Evolutionary conservation across 805 yeast genomes (phyloP).

Genomic region (Yamadazyma endophytica): DNA sequence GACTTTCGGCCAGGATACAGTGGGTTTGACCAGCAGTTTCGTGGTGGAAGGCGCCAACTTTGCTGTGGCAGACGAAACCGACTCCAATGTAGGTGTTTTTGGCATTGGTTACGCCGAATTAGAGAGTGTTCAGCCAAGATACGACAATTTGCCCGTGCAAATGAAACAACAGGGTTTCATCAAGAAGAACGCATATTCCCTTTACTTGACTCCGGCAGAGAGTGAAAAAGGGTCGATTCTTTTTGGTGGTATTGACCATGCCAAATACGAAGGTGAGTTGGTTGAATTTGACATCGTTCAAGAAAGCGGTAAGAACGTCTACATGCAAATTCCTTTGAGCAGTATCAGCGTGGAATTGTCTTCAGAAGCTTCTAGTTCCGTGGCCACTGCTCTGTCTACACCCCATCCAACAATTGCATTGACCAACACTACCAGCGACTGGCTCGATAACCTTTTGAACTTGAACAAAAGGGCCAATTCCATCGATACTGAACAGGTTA

Average conservation of each 20-base stretch:
- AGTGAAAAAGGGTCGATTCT: conserved; percentile 21
- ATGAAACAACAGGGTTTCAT: conserved; percentile 34
- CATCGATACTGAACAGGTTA: conserved; percentile 1
- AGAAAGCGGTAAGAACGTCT: conserved; percentile 9
- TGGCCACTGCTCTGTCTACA: conserved; percentile 5
- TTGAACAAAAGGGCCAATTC: conserved; percentile 6
- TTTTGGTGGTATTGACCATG: conserved; percentile 31
- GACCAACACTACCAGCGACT: conserved; percentile 2
- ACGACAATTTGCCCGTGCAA: conserved; percentile 32
- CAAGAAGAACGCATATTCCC: conserved; percentile 32
- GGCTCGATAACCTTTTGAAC: too few species aligned
- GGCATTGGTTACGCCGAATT: conserved; percentile 14
- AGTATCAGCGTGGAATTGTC: conserved; percentile 12
- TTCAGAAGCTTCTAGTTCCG: conserved; percentile 2
- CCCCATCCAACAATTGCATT: conserved; percentile 10
- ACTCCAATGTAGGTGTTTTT: conserved; percentile 17
- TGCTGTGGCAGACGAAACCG: conserved; percentile 17
- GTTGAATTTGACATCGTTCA: conserved; percentile 20
- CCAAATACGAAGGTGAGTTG: conserved; percentile 20
- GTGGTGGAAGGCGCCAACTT: conserved; percentile 13
- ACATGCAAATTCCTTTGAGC: conserved; percentile 17
- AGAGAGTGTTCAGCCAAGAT: conserved; percentile 12
- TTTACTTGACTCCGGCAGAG: conserved; percentile 26
- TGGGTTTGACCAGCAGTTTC: conserved; percentile 10
- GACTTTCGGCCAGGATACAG: conserved; percentile 16